Base-by-base conservation (phyloP, 2,329 filamentous ascomycete species). In the Calonectria fujianensis region DNA sequence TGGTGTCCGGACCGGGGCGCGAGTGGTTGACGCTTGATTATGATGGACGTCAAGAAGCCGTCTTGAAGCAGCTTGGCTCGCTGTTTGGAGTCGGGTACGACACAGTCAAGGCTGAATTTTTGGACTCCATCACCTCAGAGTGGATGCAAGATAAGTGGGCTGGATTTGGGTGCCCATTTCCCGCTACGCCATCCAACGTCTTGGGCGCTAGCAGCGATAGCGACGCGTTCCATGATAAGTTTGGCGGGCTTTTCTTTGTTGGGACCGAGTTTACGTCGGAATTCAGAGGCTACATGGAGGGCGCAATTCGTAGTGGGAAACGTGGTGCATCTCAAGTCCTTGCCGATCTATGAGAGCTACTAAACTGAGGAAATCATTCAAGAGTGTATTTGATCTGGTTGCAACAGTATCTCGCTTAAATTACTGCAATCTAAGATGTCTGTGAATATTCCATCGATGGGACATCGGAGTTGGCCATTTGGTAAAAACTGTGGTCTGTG, bases 221-320 rank as follows among this genome's bases (percentile, higher is more conserved):
- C 16, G 16, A 68, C 51, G 2, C 29, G 7, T 63, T 63, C 9
- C 57, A 65, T 4, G 41, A 57, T 13, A 52, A 69, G 20, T 20
- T 48, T 32, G 67, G 67, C 16, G 74, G 72, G 13, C n/a, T 77
- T 2, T 73, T 72, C 27, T 75, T 77, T 41, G 75, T 75, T 1
- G 75, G 75, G 6, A 77, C 75, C 6, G 74, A 77, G 59, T 63
- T 75, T 18, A 66, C 74, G 3, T 48, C 70, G 14, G 68, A 71
- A 31, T 76, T 74, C 59, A 51, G 74, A 14, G 75, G 75, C 4
- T 77, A 77, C 13, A 77, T 75, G 75, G 75, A 77, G 24, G 75
- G 75, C 8, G 75, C 75, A 14, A 37, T 77, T 18, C 63, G 70
- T 16, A 77, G 74, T 10, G 75, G 75, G 8, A 73, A 77, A 27